Conservation (phyloP, 169 alveolate species). For the Plasmodium gallinaceum region DNA sequence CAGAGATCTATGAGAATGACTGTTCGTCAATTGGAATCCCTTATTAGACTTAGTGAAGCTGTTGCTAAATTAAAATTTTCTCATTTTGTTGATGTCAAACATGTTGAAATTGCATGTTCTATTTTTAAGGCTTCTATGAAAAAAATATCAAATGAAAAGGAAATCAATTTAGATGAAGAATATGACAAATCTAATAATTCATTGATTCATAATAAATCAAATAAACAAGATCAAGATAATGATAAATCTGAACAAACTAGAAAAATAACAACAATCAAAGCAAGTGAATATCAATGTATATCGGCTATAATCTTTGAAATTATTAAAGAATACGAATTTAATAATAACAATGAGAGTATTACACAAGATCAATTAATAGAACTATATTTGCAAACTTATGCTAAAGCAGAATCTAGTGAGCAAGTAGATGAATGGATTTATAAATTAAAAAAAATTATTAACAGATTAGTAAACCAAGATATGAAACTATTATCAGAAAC, state of each 20-base stretch:
- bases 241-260: conserved; percentile 32
- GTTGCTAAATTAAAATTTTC: conserved; percentile 95
- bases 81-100: conserved; percentile 90
- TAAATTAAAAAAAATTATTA: conserved; percentile 80
- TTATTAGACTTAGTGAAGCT: conserved; percentile 96
- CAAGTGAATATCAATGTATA: conserved; percentile 82
- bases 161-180: conserved; percentile 77
- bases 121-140: conserved; percentile 91
- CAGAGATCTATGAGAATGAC: conserved; percentile 95
- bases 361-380: conserved; percentile 84
- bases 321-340: conserved; percentile 81
- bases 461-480: conserved; percentile 82
- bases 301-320: conserved; percentile 83
- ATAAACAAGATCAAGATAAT: conserved; percentile 10
- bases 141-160: conserved; percentile 82
- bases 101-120: conserved; percentile 95
- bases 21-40: conserved; percentile 96
- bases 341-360: conserved; percentile 77
- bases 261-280: conserved; percentile 67
- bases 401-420: conserved; percentile 80
- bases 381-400: conserved; percentile 81
- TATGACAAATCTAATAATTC: conserved; percentile 38
- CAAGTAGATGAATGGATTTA: conserved; percentile 86
- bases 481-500: conserved; percentile 79
- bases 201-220: conserved; percentile 11